Evolutionary conservation across 305 asterid genomes (phyloP).

Genomic region (Solanum hybrid): DNA sequence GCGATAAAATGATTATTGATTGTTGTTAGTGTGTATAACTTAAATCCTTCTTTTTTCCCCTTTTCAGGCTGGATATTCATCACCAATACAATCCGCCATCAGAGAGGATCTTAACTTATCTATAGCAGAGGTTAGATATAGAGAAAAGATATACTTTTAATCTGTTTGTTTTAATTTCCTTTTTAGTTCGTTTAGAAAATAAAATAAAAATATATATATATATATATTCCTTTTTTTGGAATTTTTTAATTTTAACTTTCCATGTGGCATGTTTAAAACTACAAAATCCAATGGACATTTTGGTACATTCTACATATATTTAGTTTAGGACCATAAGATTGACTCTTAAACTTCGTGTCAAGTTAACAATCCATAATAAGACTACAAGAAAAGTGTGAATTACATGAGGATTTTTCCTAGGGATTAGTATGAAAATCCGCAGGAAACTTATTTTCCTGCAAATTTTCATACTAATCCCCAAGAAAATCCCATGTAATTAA

Average conservation of each 20-base stretch:
- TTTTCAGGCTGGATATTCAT: conserved; percentile 83
- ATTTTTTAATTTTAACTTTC: too few species aligned
- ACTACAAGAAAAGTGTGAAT: too few species aligned
- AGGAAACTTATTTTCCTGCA: too few species aligned
- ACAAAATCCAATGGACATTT: neutral
- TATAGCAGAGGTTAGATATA: conserved; percentile 80
- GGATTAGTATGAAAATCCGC: too few species aligned
- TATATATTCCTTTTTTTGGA: neutral
- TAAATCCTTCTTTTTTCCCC: neutral
- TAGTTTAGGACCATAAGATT: neutral
- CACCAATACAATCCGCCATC: conserved; percentile 80
- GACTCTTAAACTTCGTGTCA: neutral
- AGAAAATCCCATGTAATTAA: too few species aligned
- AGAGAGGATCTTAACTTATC: conserved; percentile 56
- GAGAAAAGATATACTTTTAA: neutral
- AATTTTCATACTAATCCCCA: too few species aligned
- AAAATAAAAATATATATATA: too few species aligned
- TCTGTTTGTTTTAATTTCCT: neutral
- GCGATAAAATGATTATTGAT: neutral
- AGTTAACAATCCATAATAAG: neutral
- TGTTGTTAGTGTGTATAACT: neutral
- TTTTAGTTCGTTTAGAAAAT: neutral
- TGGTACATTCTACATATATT: neutral
- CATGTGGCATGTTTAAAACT: neutral
- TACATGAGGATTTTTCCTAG: too few species aligned